Conservation (phyloP, 1,139 yeast genomes). For the Kazachstania sp. region DNA sequence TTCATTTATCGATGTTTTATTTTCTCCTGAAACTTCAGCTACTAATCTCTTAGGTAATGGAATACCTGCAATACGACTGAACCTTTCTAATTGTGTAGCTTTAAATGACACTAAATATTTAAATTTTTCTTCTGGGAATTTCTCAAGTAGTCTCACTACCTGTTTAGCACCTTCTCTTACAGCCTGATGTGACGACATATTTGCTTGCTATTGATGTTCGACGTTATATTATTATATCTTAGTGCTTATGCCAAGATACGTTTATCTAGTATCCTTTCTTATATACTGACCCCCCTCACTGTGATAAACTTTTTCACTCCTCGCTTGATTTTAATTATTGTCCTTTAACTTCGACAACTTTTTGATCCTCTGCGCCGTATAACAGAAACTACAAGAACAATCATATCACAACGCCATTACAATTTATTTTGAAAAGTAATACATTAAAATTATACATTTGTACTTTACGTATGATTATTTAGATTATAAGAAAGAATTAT, state of each 20-base stretch:
- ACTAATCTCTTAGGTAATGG: constrained; percentile 25
- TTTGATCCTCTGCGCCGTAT: too few relatives aligned
- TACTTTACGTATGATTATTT: not conserved
- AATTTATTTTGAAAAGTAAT: not conserved
- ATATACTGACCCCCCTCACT: not conserved
- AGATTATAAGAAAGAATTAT: too few relatives aligned
- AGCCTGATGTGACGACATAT: constrained; percentile 7
- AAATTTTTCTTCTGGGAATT: constrained; percentile 55
- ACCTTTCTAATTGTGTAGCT: constrained; percentile 53
- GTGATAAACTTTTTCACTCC: not conserved
- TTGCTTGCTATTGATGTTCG: not conserved
- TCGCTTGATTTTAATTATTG: too few relatives aligned
- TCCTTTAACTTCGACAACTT: too few relatives aligned
- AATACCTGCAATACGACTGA: constrained; percentile 39
- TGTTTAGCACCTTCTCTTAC: constrained; percentile 35
- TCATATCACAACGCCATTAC: too few relatives aligned
- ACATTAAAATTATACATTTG: not conserved
- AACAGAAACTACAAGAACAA: too few relatives aligned
- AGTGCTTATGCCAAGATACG: too few relatives aligned
- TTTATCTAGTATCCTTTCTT: too few relatives aligned
- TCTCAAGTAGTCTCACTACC: constrained; percentile 36
- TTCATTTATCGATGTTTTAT: constrained; percentile 25
- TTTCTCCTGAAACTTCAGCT: constrained; percentile 17
- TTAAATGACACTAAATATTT: constrained; percentile 62
- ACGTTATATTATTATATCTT: too few relatives aligned